These are phyloP conservation scores for Pseudogymnoascus sp. DNA, from an alignment of 2,329 filamentous ascomycete species.

Conservation along the genomic window DNA sequence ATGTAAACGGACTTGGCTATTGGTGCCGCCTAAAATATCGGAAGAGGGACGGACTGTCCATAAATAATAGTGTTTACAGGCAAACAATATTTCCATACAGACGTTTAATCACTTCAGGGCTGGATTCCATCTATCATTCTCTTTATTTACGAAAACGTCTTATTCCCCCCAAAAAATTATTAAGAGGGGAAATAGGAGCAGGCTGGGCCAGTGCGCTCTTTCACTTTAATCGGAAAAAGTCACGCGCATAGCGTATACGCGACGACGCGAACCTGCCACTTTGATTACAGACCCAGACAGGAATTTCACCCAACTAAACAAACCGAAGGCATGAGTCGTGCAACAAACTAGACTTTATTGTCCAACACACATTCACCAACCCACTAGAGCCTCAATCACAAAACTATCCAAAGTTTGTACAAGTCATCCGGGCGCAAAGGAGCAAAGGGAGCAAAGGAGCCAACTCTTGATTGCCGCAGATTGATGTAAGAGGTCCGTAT, in stretches of 20 bases:
- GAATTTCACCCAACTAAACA: conserved; percentile 9
- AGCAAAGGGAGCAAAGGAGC: no score
- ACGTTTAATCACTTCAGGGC: neutral
- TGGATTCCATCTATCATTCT: neutral
- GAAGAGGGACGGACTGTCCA: neutral
- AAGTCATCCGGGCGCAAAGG: neutral
- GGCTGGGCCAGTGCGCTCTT: neutral
- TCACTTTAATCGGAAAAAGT: conserved; percentile 6
- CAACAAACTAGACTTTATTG: neutral
- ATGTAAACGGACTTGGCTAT: conserved; percentile 1
- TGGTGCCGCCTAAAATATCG: neutral
- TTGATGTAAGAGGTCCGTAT: conserved; percentile 8
- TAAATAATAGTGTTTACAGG: neutral
- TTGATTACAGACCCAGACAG: conserved; percentile 5
- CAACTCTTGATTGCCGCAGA: neutral
- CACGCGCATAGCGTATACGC: conserved; percentile 8
- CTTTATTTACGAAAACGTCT: conserved; percentile 1
- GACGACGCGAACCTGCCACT: conserved; percentile 9
- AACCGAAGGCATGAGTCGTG: conserved; percentile 2
- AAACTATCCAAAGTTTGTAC: neutral
- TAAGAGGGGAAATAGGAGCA: neutral
- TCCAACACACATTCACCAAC: conserved; percentile 1
- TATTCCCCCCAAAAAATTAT: neutral
- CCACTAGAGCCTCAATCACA: neutral
- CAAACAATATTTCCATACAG: neutral